Conservation (phyloP, 2,329 filamentous ascomycete species). For the Pyrenochaeta sp. region DNA sequence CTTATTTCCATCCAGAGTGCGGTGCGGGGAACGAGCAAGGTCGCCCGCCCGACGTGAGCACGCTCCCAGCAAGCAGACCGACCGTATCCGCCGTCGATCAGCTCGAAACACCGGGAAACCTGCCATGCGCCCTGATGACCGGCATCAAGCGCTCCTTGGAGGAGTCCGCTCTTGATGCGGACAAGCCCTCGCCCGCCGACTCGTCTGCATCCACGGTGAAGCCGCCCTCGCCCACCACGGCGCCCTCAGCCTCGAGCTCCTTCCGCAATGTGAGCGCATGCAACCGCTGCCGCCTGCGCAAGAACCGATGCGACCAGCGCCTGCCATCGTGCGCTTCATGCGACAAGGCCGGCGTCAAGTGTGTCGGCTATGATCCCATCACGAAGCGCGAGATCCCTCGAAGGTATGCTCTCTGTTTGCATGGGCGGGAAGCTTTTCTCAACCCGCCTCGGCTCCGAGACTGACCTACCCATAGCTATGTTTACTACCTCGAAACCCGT, state of each 20-base stretch:
- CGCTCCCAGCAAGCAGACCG: background rate
- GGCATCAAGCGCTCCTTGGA: conserved; percentile 51
- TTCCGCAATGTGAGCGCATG: conserved; percentile 80
- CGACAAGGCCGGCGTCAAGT: conserved; percentile 89
- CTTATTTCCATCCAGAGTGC: conserved; percentile 15
- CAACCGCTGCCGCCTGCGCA: conserved; percentile 84
- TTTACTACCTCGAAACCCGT: conserved; percentile 91
- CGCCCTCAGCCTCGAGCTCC: conserved; percentile 44
- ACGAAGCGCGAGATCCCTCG: conserved; percentile 95
- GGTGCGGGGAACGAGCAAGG: conserved; percentile 27
- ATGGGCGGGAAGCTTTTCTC: conserved; percentile 2
- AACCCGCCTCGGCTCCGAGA: conserved; percentile 6
- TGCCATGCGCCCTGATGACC: conserved; percentile 52
- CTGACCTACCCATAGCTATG: conserved; percentile 69
- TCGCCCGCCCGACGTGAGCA: background rate
- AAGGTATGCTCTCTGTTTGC: conserved; percentile 51
- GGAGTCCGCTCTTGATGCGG: conserved; percentile 46
- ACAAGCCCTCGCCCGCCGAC: conserved; percentile 39
- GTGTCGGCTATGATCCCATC: conserved; percentile 95
- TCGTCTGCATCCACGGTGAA: conserved; percentile 34
- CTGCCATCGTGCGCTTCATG: conserved; percentile 90
- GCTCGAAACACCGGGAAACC: conserved; percentile 16
- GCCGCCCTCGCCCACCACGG: conserved; percentile 41
- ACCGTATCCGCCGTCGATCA: background rate
- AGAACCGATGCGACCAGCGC: conserved; percentile 94